Base-by-base conservation (phyloP, 257 asterid species). In the Nicotiana obtusifolia region DNA sequence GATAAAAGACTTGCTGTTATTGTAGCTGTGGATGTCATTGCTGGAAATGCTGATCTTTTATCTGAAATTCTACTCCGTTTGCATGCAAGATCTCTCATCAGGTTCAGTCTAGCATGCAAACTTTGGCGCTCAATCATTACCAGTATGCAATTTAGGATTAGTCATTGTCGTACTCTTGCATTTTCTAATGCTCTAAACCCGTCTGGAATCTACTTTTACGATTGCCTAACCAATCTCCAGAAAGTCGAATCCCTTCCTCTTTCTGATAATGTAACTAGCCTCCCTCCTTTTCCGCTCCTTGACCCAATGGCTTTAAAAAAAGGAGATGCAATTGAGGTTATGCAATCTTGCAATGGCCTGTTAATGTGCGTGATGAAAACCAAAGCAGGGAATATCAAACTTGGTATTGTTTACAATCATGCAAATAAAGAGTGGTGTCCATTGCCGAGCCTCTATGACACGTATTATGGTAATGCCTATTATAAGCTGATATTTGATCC, bases 281-380 rank as follows among this genome's bases (percentile, higher is more conserved):
- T 62, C 35, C 67, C 67, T 62, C 35, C 67, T 24, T 11, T 77
- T 14, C 66, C 2, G 17, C 28, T 28, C 65, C 60, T 10, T 77
- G 66, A 7, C 41, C 33, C 8, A 49, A 13, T 41, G 24, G 5
- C 7, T 47, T 13, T 5, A 4, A 44, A 26, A 30, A 20, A 10
- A 44, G 64, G 53, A 44, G 35, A 10, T 49, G 17, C 54, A 76
- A 13, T 8, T 53, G 0, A 17, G 9, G 2, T 54, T 8, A 35
- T 16, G 57, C 57, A 52, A 52, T 77, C 81, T 54, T 77, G 49
- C 41, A 77, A 77, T 26, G 81, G 81, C 24, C 65, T 77, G 3
- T 30, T 77, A 19, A 60, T 77, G 35, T 77, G 81, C 44, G 10
- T 62, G 9, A 5, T 77, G 5, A 77, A 5, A 13, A 24, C 17